Evolutionary conservation across 164 flowering plant genomes (phyloP).

Genomic region (Paratinospora sagittata): DNA sequence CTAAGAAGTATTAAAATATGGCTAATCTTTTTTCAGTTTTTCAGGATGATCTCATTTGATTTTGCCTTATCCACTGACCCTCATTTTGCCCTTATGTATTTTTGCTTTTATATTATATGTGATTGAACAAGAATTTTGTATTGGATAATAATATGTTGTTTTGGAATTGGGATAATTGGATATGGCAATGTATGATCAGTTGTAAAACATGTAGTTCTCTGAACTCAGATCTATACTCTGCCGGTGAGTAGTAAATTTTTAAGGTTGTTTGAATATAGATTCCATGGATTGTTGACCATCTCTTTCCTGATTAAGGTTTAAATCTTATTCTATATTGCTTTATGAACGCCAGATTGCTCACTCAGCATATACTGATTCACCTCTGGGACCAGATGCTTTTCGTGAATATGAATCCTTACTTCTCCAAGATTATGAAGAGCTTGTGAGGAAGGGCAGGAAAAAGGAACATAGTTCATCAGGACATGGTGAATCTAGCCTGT

Average conservation of each 20-base stretch:
- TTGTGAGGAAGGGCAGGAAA: conserved; percentile 38
- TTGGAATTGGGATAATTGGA: too few species aligned
- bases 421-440: conserved; percentile 89
- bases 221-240: not conserved
- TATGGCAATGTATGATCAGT: too few species aligned
- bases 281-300: not conserved
- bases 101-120: too few species aligned
- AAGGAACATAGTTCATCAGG: conserved; percentile 17
- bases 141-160: too few species aligned
- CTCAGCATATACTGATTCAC: conserved; percentile 84
- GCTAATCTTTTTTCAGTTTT: too few species aligned
- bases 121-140: too few species aligned
- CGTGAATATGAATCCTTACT: conserved; percentile 87
- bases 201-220: not conserved
- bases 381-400: conserved; percentile 96
- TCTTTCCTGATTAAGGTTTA: conserved; percentile 5
- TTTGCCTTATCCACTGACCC: too few species aligned
- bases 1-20: too few species aligned
- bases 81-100: too few species aligned
- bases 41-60: too few species aligned
- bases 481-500: conserved; percentile 11
- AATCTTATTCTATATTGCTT: not conserved
- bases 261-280: not conserved
- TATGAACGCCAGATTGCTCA: conserved; percentile 54
- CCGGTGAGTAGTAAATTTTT: not conserved